These are phyloP conservation scores for Ehretia macrophylla DNA, from an alignment of 257 asterid species.

Conservation along the genomic window DNA sequence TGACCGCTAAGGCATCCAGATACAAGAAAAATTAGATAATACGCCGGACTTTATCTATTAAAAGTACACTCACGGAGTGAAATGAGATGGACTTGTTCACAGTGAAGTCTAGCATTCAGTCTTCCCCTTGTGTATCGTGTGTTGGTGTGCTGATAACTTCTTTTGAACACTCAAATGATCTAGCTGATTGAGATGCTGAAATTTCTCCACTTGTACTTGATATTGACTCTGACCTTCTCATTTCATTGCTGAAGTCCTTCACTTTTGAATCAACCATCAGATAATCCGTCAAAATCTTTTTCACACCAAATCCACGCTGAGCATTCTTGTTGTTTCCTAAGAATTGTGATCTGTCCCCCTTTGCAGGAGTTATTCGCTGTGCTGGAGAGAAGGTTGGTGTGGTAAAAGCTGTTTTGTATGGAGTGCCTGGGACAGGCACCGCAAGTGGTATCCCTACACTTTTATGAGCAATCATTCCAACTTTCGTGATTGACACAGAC, in stretches of 20 bases:
- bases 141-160: constrained; percentile 8
- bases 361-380: constrained; percentile 38
- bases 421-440: constrained; percentile 27
- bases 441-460: constrained; percentile 16
- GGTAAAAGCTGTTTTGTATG: constrained; percentile 45
- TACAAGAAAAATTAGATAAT: too few relatives aligned
- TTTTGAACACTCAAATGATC: constrained; percentile 33
- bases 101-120: background rate
- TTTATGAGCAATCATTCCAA: constrained; percentile 43
- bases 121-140: background rate
- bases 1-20: too few relatives aligned
- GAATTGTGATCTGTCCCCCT: constrained; percentile 29
- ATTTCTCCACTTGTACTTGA: constrained; percentile 38
- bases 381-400: constrained; percentile 54
- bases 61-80: background rate
- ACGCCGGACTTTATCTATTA: background rate
- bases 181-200: constrained; percentile 37
- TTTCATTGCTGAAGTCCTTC: constrained; percentile 26
- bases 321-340: constrained; percentile 25
- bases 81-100: too few relatives aligned
- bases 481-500: constrained; percentile 45
- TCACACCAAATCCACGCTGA: constrained; percentile 55
- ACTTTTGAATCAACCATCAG: constrained; percentile 45
- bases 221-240: constrained; percentile 34
- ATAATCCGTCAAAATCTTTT: constrained; percentile 68